A percentile compares a stretch with the other conserved stretches of the same genome.
Evolutionary conservation across 2,329 filamentous ascomycete genomes (phyloP).

Genomic region (Ceratocystis alfenasii): DNA sequence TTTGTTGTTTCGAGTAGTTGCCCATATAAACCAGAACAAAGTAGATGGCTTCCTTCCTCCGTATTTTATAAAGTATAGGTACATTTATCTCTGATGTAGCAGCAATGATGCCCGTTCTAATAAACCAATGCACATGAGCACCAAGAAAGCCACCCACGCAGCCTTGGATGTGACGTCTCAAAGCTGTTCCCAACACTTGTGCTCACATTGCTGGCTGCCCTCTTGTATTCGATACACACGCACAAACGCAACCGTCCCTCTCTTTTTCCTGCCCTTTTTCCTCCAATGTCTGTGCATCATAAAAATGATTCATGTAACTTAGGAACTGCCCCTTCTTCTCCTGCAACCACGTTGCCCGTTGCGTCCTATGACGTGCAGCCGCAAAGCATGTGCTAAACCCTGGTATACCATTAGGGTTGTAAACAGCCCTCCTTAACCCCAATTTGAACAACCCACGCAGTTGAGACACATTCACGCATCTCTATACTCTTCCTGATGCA

Average conservation of each 20-base stretch:
- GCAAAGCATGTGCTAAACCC: background rate
- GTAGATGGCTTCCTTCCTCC: too few relatives aligned
- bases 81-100: too few relatives aligned
- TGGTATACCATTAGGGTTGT: background rate
- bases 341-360: background rate
- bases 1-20: background rate
- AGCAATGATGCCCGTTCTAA: too few relatives aligned
- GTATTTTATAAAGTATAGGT: too few relatives aligned
- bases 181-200: too few relatives aligned
- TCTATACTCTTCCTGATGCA: background rate
- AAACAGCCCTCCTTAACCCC: background rate
- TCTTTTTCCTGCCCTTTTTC: background rate
- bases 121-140: too few relatives aligned
- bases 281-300: background rate
- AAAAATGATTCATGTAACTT: slow-evolving; percentile 2
- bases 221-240: background rate
- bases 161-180: too few relatives aligned
- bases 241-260: background rate
- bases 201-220: background rate
- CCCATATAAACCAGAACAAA: background rate
- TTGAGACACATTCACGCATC: background rate
- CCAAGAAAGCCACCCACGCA: too few relatives aligned
- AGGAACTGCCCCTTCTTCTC: background rate
- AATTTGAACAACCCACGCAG: background rate
- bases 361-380: background rate